These are phyloP conservation scores for Corymbia maculata DNA, from an alignment of 345 rosid genomes.

Conservation along the genomic window DNA sequence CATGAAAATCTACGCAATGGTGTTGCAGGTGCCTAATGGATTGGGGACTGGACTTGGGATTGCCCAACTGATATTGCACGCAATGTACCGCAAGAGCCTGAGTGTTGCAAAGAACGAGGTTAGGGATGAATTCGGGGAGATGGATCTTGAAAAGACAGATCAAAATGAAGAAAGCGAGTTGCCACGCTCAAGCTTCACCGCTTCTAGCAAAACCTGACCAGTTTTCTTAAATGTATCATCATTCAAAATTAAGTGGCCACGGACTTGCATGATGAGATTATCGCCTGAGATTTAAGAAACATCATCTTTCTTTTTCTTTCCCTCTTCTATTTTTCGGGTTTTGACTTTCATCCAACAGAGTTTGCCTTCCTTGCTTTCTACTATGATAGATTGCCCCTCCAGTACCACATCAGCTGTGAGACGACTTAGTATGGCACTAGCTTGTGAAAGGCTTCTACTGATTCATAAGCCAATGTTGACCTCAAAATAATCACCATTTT, in stretches of 20 bases:
- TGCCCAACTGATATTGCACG: conserved; percentile 19
- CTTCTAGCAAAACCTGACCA: background rate
- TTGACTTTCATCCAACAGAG: background rate
- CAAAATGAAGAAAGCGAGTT: background rate
- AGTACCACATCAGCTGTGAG: background rate
- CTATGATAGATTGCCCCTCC: background rate
- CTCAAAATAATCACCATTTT: background rate
- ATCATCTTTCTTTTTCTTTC: background rate
- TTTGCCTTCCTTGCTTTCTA: background rate
- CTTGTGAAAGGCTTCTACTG: background rate
- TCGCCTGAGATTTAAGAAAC: background rate
- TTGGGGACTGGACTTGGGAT: conserved; percentile 22
- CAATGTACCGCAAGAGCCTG: conserved; percentile 15
- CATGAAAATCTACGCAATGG: background rate
- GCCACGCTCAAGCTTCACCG: background rate
- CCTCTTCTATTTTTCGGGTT: background rate
- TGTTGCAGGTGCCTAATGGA: conserved; percentile 22
- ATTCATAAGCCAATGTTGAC: background rate
- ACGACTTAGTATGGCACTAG: background rate
- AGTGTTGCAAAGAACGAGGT: background rate
- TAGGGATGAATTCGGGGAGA: background rate
- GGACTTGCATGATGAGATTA: background rate
- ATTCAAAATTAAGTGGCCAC: background rate
- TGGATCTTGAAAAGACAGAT: background rate
- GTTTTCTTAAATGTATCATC: background rate